Percentiles rank a stretch among this genome's conserved stretches.
Conservation (phyloP, 2,329 filamentous ascomycete species). For the Pseudogymnoascus destructans region DNA sequence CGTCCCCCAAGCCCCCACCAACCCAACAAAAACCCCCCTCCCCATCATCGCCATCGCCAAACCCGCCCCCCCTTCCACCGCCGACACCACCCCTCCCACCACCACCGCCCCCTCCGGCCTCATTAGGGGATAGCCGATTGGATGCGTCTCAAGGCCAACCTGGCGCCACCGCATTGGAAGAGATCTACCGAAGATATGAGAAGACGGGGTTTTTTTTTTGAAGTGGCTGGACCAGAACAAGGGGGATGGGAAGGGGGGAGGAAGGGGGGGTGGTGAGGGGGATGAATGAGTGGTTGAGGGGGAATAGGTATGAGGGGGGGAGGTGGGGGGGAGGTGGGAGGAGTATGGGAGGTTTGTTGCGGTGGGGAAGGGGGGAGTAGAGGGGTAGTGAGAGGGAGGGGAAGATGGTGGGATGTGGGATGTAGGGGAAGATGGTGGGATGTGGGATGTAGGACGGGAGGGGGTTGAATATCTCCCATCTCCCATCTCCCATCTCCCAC, state of each 20-base stretch:
- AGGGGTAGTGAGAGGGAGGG: slow-evolving; percentile 16
- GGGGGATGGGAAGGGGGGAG: slow-evolving; percentile 32
- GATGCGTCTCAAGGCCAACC: slow-evolving; percentile 61
- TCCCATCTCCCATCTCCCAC: too few species aligned
- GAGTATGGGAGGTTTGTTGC: slow-evolving; percentile 46
- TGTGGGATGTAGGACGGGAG: too few species aligned
- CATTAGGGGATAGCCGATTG: slow-evolving; percentile 86
- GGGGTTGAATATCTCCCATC: too few species aligned
- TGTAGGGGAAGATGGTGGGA: too few species aligned
- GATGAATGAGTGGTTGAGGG: slow-evolving; percentile 55
- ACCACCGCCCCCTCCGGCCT: slow-evolving; percentile 49
- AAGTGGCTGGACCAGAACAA: slow-evolving; percentile 66
- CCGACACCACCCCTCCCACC: slow-evolving; percentile 25
- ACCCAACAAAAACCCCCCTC: neutral
- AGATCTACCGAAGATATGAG: slow-evolving; percentile 52
- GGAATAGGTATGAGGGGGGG: slow-evolving; percentile 47
- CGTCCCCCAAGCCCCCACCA: slow-evolving; percentile 26
- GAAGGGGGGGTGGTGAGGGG: slow-evolving; percentile 40
- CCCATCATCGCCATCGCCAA: neutral
- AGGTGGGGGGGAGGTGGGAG: slow-evolving; percentile 58
- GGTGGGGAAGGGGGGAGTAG: slow-evolving; percentile 18
- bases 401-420: neutral
- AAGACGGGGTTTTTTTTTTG: slow-evolving; percentile 82
- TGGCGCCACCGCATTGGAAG: slow-evolving; percentile 77
- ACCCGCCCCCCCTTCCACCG: neutral